Conservation (phyloP, 2,329 filamentous ascomycete genomes). For the Xylaria sp. region DNA sequence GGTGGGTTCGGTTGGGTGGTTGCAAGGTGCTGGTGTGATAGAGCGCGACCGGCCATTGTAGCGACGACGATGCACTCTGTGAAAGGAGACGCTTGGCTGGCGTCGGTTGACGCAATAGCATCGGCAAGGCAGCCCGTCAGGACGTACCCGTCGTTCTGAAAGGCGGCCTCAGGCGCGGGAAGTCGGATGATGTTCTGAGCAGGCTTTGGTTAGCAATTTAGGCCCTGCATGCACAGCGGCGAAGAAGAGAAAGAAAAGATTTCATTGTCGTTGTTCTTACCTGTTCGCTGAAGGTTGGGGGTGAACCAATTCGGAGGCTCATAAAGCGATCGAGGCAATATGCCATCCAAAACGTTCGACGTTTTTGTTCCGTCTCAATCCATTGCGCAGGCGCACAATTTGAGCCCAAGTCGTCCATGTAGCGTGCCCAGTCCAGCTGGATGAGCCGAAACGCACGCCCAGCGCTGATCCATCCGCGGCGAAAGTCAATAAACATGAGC, state of each 20-base stretch:
- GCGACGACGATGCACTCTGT: slow-evolving; percentile 26
- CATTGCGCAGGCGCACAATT: slow-evolving; percentile 36
- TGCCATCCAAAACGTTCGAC: slow-evolving; percentile 56
- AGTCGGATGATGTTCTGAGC: slow-evolving; percentile 51
- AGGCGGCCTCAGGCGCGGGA: slow-evolving; percentile 51
- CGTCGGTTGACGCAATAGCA: slow-evolving; percentile 40
- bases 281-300: slow-evolving; percentile 50
- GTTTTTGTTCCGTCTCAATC: slow-evolving; percentile 51
- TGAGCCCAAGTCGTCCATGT: slow-evolving; percentile 47
- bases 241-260: not conserved
- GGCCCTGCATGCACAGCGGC: not conserved
- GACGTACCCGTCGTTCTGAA: slow-evolving; percentile 50
- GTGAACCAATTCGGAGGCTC: slow-evolving; percentile 31
- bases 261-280: slow-evolving; percentile 25
- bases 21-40: slow-evolving; percentile 21
- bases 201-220: slow-evolving; percentile 17
- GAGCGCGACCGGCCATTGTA: slow-evolving; percentile 26
- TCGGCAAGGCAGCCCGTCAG: slow-evolving; percentile 49
- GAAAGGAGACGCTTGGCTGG: slow-evolving; percentile 19
- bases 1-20: slow-evolving; percentile 23
- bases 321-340: slow-evolving; percentile 52
- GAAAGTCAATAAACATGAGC: slow-evolving; percentile 50
- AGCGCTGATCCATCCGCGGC: slow-evolving; percentile 52
- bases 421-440: slow-evolving; percentile 51
- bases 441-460: slow-evolving; percentile 54